These are phyloP conservation scores for Talaromyces sp. DNA, from an alignment of 2,329 filamentous ascomycete genomes.

Conservation along the genomic window DNA sequence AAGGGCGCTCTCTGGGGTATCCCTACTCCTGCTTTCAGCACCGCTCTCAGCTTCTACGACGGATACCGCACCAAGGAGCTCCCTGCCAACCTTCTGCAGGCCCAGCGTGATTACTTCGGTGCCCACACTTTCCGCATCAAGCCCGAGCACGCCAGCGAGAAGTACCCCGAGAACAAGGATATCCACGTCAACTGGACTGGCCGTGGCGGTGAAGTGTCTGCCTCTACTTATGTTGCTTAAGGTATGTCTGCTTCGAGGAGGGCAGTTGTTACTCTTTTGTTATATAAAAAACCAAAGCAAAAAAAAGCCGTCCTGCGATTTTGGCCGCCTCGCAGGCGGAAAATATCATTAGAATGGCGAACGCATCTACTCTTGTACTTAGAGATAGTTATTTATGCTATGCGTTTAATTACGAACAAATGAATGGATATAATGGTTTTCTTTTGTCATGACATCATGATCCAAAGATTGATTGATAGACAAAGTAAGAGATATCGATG, in stretches of 20 bases:
- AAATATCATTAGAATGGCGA: slow-evolving; percentile 7
- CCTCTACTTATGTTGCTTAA: slow-evolving; percentile 97
- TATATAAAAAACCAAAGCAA: slow-evolving; percentile 3
- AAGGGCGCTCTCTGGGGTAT: slow-evolving; percentile 93
- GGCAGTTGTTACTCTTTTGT: background rate
- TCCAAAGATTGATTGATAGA: background rate
- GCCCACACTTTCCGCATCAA: slow-evolving; percentile 87
- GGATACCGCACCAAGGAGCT: slow-evolving; percentile 96
- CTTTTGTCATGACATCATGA: background rate
- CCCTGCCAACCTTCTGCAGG: slow-evolving; percentile 96
- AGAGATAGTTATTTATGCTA: slow-evolving; percentile 7
- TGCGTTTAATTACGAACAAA: slow-evolving; percentile 10
- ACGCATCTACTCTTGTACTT: slow-evolving; percentile 12
- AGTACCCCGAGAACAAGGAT: slow-evolving; percentile 79
- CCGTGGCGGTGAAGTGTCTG: slow-evolving; percentile 92
- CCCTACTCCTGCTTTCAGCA: slow-evolving; percentile 93
- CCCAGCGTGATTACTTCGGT: slow-evolving; percentile 99
- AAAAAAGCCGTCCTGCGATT: background rate
- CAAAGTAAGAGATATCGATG: background rate
- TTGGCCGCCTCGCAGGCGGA: slow-evolving; percentile 7
- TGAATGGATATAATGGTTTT: slow-evolving; percentile 8
- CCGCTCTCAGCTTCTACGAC: slow-evolving; percentile 96
- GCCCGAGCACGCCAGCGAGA: slow-evolving; percentile 68
- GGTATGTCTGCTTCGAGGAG: background rate
- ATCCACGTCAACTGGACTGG: slow-evolving; percentile 99